Base-by-base conservation (phyloP, 176 grass and related monocot genomes). In the maize (Zea mays) region DNA sequence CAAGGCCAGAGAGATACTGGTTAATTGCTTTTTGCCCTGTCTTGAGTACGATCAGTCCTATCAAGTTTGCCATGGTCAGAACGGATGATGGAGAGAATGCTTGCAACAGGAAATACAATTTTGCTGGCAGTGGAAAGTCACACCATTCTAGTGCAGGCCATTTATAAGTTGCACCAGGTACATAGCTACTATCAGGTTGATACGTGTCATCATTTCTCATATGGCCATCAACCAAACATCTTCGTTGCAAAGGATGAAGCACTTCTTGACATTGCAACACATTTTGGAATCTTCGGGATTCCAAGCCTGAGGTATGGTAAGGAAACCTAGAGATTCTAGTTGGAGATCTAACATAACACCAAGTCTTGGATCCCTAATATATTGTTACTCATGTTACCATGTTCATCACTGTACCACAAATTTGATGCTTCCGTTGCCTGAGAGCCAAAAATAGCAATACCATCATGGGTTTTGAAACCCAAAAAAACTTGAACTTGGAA, bases 221-320 rank as follows among this genome's bases (percentile, higher is more conserved):
- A 77, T 16, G 56, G 65, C 60, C 71, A 81, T 92, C 83, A 65
- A 20, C 56, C 82, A 57, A 76, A 77, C 62, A 69, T 62, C 83
- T 80, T 73, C 72, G 75, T 42, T 33, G 55, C 49, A 83, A 84
- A 82, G 82, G 63, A 61, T 54, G 63, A 75, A 84, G 74, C 58
- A 93, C 73, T 93, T 93, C 91, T 93, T 93, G 91, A 93, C 91
- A 87, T 93, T 93, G 91, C 91, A 93, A 93, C 87, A 90, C 91
- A 87, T 87, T 90, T 73, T 85, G 91, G 82, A 90, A 93, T 82
- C 91, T 73, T 27, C 72, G 17, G 80, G 86, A 92, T 86, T 86
- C 90, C 51, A 89, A 92, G 83, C 83, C 86, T 69, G 73, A 77
- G 66, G 82, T 77, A 65, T 89, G 70, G 71, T 76, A 67, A 42